Conservation (phyloP, 2,329 filamentous ascomycete genomes). For the Aspergillus hortae region DNA sequence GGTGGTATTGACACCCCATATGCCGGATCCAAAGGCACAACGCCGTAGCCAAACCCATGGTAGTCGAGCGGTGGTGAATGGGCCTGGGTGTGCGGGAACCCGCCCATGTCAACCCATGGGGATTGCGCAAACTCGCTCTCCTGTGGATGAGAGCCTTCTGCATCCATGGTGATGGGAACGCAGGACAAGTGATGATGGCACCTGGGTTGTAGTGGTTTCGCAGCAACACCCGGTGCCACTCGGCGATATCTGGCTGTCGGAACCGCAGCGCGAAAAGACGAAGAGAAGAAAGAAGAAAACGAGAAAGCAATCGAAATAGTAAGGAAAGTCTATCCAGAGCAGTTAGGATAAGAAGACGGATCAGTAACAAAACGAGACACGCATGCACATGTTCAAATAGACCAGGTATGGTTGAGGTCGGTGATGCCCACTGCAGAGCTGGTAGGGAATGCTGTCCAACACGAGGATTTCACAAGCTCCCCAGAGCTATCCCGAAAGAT, state of each 20-base stretch:
- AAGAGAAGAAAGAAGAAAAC: no score
- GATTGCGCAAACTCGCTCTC: constrained; percentile 43
- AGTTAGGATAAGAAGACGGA: constrained; percentile 14
- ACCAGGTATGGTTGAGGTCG: constrained; percentile 20
- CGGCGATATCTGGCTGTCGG: no score
- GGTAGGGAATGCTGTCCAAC: constrained; percentile 5
- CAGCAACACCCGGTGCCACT: not conserved
- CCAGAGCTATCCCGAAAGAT: constrained; percentile 11
- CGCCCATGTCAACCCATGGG: constrained; percentile 45
- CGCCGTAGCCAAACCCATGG: constrained; percentile 60
- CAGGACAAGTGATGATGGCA: not conserved
- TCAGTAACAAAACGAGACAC: constrained; percentile 45
- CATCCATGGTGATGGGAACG: constrained; percentile 37
- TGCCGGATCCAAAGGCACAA: constrained; percentile 56
- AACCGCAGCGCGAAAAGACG: no score
- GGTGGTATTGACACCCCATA: constrained; percentile 56
- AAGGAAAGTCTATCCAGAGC: constrained; percentile 2
- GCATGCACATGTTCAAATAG: constrained; percentile 48
- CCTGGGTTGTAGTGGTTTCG: not conserved
- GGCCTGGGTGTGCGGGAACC: constrained; percentile 55
- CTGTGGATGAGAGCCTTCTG: constrained; percentile 42
- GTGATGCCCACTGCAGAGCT: constrained; percentile 17
- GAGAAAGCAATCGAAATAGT: constrained; percentile 11
- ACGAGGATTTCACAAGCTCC: not conserved
- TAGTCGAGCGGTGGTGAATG: constrained; percentile 71